Percentiles rank a stretch among this genome's conserved stretches.
These are phyloP conservation scores for Porosira glacialis DNA, from an alignment of 352 stramenopile genomes.

Conservation along the genomic window DNA sequence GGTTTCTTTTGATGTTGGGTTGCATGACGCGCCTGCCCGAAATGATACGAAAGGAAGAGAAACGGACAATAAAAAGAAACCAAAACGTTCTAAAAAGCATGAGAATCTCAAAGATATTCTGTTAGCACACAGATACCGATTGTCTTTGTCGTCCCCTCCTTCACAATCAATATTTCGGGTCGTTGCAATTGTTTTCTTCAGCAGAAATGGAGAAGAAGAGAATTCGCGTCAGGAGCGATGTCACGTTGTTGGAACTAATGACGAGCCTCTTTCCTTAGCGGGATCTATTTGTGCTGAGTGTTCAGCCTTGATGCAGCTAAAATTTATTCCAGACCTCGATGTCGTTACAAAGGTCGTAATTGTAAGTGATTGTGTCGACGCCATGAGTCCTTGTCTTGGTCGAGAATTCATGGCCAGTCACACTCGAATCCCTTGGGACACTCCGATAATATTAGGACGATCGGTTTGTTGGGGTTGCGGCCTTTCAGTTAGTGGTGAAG, in stretches of 20 bases:
- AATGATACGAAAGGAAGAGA: no score
- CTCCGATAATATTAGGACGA: no score
- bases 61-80: no score
- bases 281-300: slow-evolving; percentile 86
- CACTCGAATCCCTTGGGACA: no score
- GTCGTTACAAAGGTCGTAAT: slow-evolving; percentile 81
- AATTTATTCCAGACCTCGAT: slow-evolving; percentile 73
- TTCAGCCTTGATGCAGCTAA: slow-evolving; percentile 82
- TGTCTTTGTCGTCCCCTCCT: slow-evolving; percentile 50
- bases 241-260: slow-evolving; percentile 81
- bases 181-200: slow-evolving; percentile 64
- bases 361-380: slow-evolving; percentile 82
- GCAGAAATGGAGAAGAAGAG: slow-evolving; percentile 9
- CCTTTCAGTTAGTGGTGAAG: no score
- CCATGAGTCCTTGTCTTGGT: slow-evolving; percentile 84
- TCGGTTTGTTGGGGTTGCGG: no score
- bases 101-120: slow-evolving; percentile 53
- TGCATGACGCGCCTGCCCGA: no score
- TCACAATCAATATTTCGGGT: slow-evolving; percentile 69
- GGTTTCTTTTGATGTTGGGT: no score
- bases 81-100: no score
- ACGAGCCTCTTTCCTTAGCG: slow-evolving; percentile 84
- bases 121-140: slow-evolving; percentile 59
- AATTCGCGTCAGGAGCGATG: slow-evolving; percentile 27
- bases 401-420: no score